These are phyloP conservation scores for Phytopythium vexans DNA, from an alignment of 352 stramenopile species.

Conservation along the genomic window DNA sequence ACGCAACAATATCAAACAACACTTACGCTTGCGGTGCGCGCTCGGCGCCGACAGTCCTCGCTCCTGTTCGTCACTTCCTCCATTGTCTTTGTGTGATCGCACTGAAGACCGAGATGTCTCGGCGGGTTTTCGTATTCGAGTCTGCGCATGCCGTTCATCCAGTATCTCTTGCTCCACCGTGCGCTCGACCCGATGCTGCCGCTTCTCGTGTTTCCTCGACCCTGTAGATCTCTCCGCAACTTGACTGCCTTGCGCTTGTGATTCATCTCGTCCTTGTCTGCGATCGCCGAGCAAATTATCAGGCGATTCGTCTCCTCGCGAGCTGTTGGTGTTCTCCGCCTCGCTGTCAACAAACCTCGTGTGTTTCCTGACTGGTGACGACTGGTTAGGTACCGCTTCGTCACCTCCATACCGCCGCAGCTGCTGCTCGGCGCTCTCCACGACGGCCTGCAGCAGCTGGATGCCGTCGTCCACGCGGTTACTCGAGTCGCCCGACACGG, in stretches of 20 bases:
- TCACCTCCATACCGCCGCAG: conserved; percentile 14
- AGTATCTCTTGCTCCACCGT: conserved; percentile 2
- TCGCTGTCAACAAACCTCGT: no score
- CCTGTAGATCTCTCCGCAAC: no score
- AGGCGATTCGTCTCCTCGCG: no score
- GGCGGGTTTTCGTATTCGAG: conserved; percentile 37
- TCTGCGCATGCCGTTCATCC: conserved; percentile 31
- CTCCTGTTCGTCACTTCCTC: no score
- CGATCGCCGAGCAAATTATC: no score
- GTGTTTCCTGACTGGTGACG: no score
- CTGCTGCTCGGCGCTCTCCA: conserved; percentile 41
- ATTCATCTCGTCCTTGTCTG: no score
- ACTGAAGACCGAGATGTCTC: no score
- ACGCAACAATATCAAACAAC: neutral
- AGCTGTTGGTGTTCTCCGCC: no score
- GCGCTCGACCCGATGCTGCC: conserved; percentile 7
- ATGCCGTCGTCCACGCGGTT: conserved; percentile 41
- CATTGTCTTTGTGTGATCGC: no score
- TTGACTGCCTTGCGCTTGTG: no score
- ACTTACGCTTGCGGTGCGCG: conserved; percentile 22
- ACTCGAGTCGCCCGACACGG: conserved; percentile 44
- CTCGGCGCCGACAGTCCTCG: conserved; percentile 5
- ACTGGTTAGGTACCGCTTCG: conserved; percentile 1
- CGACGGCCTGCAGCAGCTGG: conserved; percentile 24
- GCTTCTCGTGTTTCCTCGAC: neutral